Evolutionary conservation across 2,329 filamentous ascomycete species (phyloP).

Genomic region (Trichoderma afroharzianum): DNA sequence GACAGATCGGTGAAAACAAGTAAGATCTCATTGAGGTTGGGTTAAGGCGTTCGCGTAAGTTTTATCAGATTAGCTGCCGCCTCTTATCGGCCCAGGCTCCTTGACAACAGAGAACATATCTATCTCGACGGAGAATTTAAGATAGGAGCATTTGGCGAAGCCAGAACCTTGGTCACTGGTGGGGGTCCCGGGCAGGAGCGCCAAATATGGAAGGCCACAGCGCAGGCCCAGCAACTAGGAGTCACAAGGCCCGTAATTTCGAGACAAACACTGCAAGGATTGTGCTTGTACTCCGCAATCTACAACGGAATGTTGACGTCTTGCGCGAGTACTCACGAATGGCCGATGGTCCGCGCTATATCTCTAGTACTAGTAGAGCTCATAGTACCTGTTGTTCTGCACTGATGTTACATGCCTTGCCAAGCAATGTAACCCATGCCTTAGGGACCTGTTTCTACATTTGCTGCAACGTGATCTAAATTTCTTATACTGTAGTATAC

Average conservation of each 20-base stretch:
- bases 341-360: not conserved
- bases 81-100: not conserved
- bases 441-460: not conserved
- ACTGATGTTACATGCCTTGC: slow-evolving; percentile 14
- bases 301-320: not conserved
- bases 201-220: not conserved
- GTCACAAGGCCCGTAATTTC: not conserved
- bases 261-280: not conserved
- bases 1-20: not conserved
- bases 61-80: not conserved
- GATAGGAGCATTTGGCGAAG: not conserved
- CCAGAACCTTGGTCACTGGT: not conserved
- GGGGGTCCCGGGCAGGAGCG: not conserved
- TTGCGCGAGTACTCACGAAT: not conserved
- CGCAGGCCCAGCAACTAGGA: not conserved
- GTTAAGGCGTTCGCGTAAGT: not conserved
- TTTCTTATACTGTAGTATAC: not conserved
- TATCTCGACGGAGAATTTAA: not conserved
- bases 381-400: too few relatives aligned
- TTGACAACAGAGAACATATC: not conserved
- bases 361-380: not conserved
- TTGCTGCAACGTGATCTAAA: slow-evolving; percentile 10
- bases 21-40: not conserved
- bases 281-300: not conserved
- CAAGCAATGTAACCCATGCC: slow-evolving; percentile 4